Percentiles rank a stretch among this genome's conserved stretches.
Conservation (phyloP, 257 asterid genomes). For the Scutellaria baicalensis region DNA sequence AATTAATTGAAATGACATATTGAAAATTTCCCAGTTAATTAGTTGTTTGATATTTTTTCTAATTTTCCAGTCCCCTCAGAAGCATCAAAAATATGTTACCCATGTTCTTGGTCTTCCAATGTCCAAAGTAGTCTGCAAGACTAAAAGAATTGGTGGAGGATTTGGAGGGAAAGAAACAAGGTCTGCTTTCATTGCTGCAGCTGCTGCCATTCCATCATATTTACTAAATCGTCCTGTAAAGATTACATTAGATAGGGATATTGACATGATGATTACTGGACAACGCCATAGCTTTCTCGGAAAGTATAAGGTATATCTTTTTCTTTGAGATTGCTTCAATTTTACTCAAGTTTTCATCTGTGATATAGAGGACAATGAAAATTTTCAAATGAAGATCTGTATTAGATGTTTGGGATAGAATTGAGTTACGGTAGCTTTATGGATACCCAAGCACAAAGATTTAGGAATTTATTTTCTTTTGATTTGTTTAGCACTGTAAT, state of each 20-base stretch:
- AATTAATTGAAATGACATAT: not conserved
- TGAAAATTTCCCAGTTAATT: not conserved
- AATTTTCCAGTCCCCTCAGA: slow-evolving; percentile 65
- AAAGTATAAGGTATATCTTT: slow-evolving; percentile 65
- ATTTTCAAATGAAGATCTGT: too few relatives aligned
- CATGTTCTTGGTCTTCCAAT: slow-evolving; percentile 90
- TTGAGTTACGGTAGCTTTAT: too few relatives aligned
- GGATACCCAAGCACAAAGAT: too few relatives aligned
- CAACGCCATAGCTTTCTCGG: slow-evolving; percentile 96
- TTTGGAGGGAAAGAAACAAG: slow-evolving; percentile 99
- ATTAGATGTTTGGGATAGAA: too few relatives aligned
- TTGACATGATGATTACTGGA: slow-evolving; percentile 90
- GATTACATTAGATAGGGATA: slow-evolving; percentile 76
- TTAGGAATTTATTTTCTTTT: too few relatives aligned
- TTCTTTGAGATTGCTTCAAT: not conserved
- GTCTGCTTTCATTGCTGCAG: slow-evolving; percentile 77
- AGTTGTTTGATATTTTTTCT: not conserved
- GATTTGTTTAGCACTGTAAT: too few relatives aligned
- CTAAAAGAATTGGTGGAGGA: slow-evolving; percentile 97
- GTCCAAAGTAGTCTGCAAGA: slow-evolving; percentile 97
- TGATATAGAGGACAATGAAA: not conserved
- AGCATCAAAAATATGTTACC: slow-evolving; percentile 86
- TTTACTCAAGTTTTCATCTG: not conserved
- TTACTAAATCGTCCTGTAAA: slow-evolving; percentile 83
- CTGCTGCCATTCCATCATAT: slow-evolving; percentile 83